Evolutionary conservation across 441 rosid genomes (phyloP).

Genomic region (Euphorbia schlechtendalii): DNA sequence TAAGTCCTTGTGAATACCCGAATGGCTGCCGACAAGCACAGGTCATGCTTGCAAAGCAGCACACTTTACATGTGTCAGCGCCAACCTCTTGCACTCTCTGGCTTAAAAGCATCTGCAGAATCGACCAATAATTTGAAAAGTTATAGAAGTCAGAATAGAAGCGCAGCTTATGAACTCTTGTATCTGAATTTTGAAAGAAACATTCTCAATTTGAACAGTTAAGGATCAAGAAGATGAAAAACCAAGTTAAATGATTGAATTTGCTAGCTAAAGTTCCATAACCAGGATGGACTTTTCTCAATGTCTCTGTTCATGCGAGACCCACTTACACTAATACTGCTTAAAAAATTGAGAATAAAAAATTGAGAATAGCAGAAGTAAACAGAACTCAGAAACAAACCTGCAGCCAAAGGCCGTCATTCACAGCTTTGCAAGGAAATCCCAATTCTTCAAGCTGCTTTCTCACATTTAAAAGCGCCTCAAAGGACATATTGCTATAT

Average conservation of each 20-base stretch:
- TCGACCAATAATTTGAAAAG: constrained; percentile 21
- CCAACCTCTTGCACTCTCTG: constrained; percentile 86
- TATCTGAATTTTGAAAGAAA: constrained; percentile 2
- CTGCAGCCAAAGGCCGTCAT: constrained; percentile 98
- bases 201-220: not conserved
- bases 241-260: not conserved
- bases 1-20: constrained; percentile 55
- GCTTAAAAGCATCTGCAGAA: constrained; percentile 75
- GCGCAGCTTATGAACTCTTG: not conserved
- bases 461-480: constrained; percentile 78
- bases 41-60: constrained; percentile 61
- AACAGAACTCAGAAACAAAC: constrained; percentile 34
- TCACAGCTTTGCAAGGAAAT: constrained; percentile 92
- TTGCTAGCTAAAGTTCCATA: not conserved
- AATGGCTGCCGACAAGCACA: constrained; percentile 83
- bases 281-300: not conserved
- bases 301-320: not conserved
- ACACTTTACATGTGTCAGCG: constrained; percentile 83
- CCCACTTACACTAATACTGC: not conserved
- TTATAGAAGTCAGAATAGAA: constrained; percentile 10
- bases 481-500: constrained; percentile 93
- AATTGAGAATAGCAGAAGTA: constrained; percentile 15
- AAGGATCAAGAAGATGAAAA: not conserved
- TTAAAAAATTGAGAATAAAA: not conserved
- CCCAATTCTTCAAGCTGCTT: constrained; percentile 94